Percentiles rank a stretch among this genome's conserved stretches.
phyloP scores from a whole-genome alignment of 164 flowering plant species.

The Vitis rupestris region DNA sequence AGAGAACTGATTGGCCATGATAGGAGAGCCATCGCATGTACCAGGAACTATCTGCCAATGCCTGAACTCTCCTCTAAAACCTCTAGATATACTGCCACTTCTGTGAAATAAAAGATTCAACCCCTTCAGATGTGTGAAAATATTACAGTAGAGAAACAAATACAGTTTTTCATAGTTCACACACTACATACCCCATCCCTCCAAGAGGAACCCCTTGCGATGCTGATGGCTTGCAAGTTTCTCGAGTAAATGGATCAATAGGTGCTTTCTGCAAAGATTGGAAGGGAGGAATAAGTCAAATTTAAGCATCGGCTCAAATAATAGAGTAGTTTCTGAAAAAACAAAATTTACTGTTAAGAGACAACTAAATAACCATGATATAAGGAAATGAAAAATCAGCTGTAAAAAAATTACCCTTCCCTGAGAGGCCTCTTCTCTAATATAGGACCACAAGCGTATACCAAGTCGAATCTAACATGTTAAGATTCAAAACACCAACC shows the following conservation, averaged over 20 bases:
- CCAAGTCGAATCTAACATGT: constrained; percentile 74
- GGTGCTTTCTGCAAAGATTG: constrained; percentile 79
- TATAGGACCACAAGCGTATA: constrained; percentile 87
- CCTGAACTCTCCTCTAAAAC: constrained; percentile 95
- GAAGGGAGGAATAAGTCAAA: background rate
- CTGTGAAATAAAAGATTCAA: constrained; percentile 34
- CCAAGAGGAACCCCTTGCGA: constrained; percentile 98
- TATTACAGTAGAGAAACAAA: background rate
- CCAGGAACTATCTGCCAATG: constrained; percentile 96
- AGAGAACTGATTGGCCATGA: constrained; percentile 98
- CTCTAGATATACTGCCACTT: constrained; percentile 99
- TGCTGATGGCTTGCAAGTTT: constrained; percentile 94
- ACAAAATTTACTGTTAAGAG: background rate
- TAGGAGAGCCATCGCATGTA: constrained; percentile 76
- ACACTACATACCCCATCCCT: constrained; percentile 87
- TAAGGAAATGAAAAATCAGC: too few species aligned
- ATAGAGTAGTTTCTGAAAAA: background rate
- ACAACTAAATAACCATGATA: too few species aligned
- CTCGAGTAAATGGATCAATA: constrained; percentile 91
- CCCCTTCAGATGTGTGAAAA: background rate
- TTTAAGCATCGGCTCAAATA: background rate
- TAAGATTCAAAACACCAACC: background rate
- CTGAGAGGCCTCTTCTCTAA: constrained; percentile 94
- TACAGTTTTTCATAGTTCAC: background rate
- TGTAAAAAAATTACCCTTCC: constrained; percentile 73